These are phyloP conservation scores for Pichia sp. DNA, from an alignment of 1,139 yeast genomes.

Conservation along the genomic window DNA sequence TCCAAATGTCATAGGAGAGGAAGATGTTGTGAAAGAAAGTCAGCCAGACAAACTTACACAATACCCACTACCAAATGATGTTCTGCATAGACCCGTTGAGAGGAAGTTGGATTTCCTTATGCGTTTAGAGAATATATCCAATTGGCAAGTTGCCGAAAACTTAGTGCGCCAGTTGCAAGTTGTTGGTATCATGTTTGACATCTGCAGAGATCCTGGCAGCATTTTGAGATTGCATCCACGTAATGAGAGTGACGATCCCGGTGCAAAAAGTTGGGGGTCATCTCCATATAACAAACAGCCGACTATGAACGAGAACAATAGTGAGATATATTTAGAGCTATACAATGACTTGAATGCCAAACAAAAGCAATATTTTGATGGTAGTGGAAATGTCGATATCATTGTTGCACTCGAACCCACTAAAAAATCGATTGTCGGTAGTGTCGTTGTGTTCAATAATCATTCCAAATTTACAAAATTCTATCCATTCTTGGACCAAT, in stretches of 20 bases:
- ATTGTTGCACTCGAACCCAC: constrained; percentile 56
- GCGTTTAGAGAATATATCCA: constrained; percentile 32
- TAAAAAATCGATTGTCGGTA: constrained; percentile 49
- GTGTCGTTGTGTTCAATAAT: constrained; percentile 49
- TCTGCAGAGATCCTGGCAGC: constrained; percentile 38
- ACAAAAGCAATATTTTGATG: constrained; percentile 15
- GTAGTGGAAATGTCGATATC: constrained; percentile 27
- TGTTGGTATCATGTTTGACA: constrained; percentile 54
- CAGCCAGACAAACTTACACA: too few species aligned
- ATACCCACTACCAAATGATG: too few species aligned
- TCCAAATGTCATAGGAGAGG: background rate
- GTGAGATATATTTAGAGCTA: constrained; percentile 34
- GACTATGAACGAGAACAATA: constrained; percentile 17
- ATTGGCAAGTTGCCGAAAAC: constrained; percentile 51
- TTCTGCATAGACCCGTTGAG: constrained; percentile 1
- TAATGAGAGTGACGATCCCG: background rate
- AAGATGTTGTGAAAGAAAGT: background rate
- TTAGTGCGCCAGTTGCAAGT: constrained; percentile 50
- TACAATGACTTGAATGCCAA: constrained; percentile 5
- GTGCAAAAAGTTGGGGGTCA: too few species aligned
- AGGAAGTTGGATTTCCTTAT: constrained; percentile 29
- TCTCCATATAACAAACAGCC: too few species aligned
- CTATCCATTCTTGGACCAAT: constrained; percentile 40
- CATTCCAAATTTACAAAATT: constrained; percentile 42
- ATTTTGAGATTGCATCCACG: constrained; percentile 27